These are phyloP conservation scores for Diplodia mutila DNA, from an alignment of 2,329 filamentous ascomycete genomes.

Conservation along the genomic window DNA sequence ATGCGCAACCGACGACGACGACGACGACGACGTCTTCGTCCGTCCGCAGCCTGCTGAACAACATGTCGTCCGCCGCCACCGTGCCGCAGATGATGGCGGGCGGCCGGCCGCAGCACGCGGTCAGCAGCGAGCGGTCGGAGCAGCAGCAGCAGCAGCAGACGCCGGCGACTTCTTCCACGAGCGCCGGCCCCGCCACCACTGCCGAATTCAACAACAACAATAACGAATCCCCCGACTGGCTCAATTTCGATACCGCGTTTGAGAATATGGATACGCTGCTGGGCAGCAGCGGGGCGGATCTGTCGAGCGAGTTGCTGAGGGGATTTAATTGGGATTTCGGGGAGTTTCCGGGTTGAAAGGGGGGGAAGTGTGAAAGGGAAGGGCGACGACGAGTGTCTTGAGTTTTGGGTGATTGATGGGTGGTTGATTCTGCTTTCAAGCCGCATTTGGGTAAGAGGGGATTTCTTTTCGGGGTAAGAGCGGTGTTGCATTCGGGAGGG, in stretches of 20 bases:
- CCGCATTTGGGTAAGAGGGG: too few species aligned
- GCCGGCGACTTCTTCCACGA: background rate
- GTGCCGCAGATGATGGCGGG: conserved; percentile 18
- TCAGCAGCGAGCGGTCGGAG: conserved; percentile 42
- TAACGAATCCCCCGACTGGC: conserved; percentile 43
- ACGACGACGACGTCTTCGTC: background rate
- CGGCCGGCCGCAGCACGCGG: conserved; percentile 37
- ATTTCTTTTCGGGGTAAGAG: too few species aligned
- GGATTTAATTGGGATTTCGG: conserved; percentile 40
- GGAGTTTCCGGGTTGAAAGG: background rate
- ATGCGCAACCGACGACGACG: background rate
- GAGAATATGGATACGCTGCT: conserved; percentile 46
- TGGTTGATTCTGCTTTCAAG: too few species aligned
- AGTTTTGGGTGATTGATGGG: background rate
- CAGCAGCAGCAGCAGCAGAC: too few species aligned
- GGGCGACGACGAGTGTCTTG: too few species aligned
- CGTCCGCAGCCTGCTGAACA: conserved; percentile 12
- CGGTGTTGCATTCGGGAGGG: too few species aligned
- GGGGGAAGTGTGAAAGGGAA: too few species aligned
- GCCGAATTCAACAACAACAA: conserved; percentile 30
- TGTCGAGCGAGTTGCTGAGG: conserved; percentile 41
- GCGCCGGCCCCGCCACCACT: too few species aligned
- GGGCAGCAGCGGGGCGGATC: conserved; percentile 38
- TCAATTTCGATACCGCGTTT: conserved; percentile 46
- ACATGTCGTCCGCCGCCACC: conserved; percentile 11